These are phyloP conservation scores for Ogataea populi-albae DNA, from an alignment of 805 yeast species.

Conservation along the genomic window DNA sequence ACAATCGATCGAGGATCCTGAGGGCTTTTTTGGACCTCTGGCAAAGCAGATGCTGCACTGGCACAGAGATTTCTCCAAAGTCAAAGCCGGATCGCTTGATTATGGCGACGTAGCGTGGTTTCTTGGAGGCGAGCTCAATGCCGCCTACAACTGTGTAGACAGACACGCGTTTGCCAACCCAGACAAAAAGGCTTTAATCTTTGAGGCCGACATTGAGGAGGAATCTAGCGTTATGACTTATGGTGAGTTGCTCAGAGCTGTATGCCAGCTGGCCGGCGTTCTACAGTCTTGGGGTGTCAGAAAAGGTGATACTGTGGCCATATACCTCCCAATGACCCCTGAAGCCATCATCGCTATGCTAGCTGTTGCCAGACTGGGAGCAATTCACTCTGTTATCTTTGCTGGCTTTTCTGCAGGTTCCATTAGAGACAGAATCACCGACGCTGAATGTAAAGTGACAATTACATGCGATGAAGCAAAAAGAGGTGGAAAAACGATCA, in stretches of 20 bases:
- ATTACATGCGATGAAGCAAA: conserved; percentile 94
- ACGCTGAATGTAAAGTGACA: conserved; percentile 80
- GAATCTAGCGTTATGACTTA: conserved; percentile 75
- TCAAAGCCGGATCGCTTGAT: conserved; percentile 58
- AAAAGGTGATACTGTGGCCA: conserved; percentile 96
- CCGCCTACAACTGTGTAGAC: conserved; percentile 90
- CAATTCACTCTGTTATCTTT: conserved; percentile 92
- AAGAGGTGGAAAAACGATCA: conserved; percentile 92
- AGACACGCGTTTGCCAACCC: conserved; percentile 91
- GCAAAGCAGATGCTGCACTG: conserved; percentile 74
- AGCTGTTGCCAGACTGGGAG: conserved; percentile 92
- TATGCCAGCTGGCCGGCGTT: conserved; percentile 82
- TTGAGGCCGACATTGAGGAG: conserved; percentile 89
- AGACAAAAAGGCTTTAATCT: conserved; percentile 77
- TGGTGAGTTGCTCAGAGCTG: conserved; percentile 81
- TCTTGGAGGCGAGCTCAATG: conserved; percentile 88
- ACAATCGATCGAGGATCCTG: conserved; percentile 78
- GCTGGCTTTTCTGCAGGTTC: conserved; percentile 97
- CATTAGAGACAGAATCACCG: conserved; percentile 82
- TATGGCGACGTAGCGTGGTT: conserved; percentile 92
- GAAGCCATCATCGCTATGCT: conserved; percentile 93
- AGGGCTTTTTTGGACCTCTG: conserved; percentile 70
- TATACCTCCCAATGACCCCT: conserved; percentile 96
- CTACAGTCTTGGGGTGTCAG: conserved; percentile 80
- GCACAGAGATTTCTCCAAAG: conserved; percentile 74